phyloP scores from a whole-genome alignment of 306 rosid species.

The Quercus gilva region DNA sequence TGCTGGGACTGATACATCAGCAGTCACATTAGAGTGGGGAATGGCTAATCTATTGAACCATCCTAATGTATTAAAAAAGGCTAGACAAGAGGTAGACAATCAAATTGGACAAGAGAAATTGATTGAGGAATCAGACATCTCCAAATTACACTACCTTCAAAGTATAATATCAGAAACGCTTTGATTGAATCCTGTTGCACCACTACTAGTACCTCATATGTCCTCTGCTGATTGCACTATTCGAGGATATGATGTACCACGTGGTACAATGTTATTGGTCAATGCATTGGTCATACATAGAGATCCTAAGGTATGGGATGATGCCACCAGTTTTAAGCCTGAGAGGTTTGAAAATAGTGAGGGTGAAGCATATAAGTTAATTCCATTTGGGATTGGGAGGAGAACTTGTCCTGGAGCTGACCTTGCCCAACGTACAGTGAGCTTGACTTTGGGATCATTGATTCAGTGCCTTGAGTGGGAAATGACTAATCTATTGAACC shows the following conservation, averaged over 20 bases:
- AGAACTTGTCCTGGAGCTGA: not conserved
- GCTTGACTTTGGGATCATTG: constrained; percentile 21
- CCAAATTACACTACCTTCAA: constrained; percentile 32
- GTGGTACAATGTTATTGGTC: constrained; percentile 13
- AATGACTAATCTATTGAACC: constrained; percentile 32
- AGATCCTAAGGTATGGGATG: constrained; percentile 32
- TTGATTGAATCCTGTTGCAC: not conserved
- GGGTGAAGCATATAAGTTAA: not conserved
- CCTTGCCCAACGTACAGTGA: not conserved
- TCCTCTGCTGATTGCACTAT: not conserved
- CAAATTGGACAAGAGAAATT: constrained; percentile 17
- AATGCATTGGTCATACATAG: constrained; percentile 44
- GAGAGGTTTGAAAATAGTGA: constrained; percentile 16
- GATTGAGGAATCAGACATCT: constrained; percentile 21
- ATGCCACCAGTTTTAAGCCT: constrained; percentile 22
- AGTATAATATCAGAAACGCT: constrained; percentile 30
- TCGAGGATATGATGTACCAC: not conserved
- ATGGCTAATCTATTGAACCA: too few relatives aligned
- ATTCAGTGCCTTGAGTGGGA: constrained; percentile 47
- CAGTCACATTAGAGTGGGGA: not conserved
- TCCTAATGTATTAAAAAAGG: too few relatives aligned
- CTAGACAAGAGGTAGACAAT: too few relatives aligned
- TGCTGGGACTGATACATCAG: not conserved
- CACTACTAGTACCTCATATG: not conserved
- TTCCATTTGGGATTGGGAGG: constrained; percentile 27